A percentile compares a stretch with the other conserved stretches of the same genome.
phyloP scores from a whole-genome alignment of 1,284 basidiomycete species.

The Xerocomus amazonicus region DNA sequence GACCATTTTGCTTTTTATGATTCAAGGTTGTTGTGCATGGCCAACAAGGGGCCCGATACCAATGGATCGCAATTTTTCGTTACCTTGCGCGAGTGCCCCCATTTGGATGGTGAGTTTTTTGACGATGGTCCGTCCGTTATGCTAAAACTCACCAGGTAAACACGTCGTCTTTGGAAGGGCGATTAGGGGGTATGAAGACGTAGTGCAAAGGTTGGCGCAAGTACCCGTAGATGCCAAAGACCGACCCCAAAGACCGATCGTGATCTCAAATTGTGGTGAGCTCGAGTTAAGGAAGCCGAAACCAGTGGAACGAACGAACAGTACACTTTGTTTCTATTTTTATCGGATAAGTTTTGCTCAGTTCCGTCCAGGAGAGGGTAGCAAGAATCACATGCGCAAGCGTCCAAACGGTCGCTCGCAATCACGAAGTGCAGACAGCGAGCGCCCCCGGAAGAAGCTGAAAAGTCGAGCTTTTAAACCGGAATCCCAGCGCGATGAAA shows the following conservation, averaged over 20 bases:
- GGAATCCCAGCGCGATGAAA: conserved; percentile 15
- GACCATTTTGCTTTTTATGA: background rate
- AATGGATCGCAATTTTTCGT: conserved; percentile 85
- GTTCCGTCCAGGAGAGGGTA: conserved; percentile 7
- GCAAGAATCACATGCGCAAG: conserved; percentile 33
- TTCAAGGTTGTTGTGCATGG: conserved; percentile 73
- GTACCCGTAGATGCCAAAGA: conserved; percentile 66
- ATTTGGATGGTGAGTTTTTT: conserved; percentile 53
- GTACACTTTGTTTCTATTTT: conserved; percentile 11
- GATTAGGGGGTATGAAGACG: conserved; percentile 58
- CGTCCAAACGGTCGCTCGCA: conserved; percentile 20
- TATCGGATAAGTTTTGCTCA: background rate
- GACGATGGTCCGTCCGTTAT: background rate
- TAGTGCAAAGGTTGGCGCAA: conserved; percentile 51
- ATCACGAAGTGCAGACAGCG: conserved; percentile 28
- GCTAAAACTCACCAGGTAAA: conserved; percentile 48
- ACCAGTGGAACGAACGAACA: conserved; percentile 8
- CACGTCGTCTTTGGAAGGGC: conserved; percentile 77
- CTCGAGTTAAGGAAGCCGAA: conserved; percentile 61
- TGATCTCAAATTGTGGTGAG: conserved; percentile 82
- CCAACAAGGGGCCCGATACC: conserved; percentile 76
- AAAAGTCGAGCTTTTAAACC: conserved; percentile 16
- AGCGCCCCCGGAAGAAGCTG: conserved; percentile 33
- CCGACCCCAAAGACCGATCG: conserved; percentile 66
- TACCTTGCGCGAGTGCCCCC: conserved; percentile 68